Evolutionary conservation across 495 filamentous ascomycete species (phyloP), one percentile per base, ranked within the genome.

Genomic region (Parathielavia hyrcaniae): DNA sequence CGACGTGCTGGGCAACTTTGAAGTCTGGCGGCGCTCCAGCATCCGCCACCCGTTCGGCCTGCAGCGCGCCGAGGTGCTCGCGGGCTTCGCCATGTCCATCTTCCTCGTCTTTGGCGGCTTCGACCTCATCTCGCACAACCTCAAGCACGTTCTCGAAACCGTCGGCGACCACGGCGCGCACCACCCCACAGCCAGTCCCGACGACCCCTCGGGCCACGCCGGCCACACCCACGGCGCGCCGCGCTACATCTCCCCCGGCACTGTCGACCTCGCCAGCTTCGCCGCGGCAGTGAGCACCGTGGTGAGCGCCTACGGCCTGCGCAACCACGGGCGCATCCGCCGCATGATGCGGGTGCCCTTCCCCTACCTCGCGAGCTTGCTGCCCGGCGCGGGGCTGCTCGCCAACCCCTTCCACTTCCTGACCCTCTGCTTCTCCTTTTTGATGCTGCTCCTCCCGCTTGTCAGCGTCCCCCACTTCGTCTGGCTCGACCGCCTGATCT

Each of bases 1-100:
- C 45, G 93, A 97, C 66, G 88, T 97, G 0, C 79, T 96, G 34
- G 82, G 86, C 34, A 97, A 97, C 71, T 98, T 98, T 63, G 92
- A 97, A 67, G 92, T 97, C 4, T 97, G 95, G 95, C 91, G 89
- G 57, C 82, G 93, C 41, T 91, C 88, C 52, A 91, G 84, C 60
- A 88, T 98, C 58, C 85, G 89, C 4, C 91, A 97, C 72, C 95
- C 93, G 6, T 98, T 98, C 68, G 93, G 82, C 17, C 78, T 97
- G 10, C 89, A 96, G 69, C 83, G 93, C 43, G 87, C 89, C 45
- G 93, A 98, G 67, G 91, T 98, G 1, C 78, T 98, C 3, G 91
- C 90, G 46, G 93, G 93, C n/a, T 97, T 98, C 58, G 93, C 90
- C 35, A 91, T 97, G 86, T 91, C 89, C 56, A 85, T 98, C 16